Evolutionary conservation across 2,329 filamentous ascomycete species (phyloP), one percentile per base, ranked within the genome.

Genomic region (Fusarium oligoseptatum): DNA sequence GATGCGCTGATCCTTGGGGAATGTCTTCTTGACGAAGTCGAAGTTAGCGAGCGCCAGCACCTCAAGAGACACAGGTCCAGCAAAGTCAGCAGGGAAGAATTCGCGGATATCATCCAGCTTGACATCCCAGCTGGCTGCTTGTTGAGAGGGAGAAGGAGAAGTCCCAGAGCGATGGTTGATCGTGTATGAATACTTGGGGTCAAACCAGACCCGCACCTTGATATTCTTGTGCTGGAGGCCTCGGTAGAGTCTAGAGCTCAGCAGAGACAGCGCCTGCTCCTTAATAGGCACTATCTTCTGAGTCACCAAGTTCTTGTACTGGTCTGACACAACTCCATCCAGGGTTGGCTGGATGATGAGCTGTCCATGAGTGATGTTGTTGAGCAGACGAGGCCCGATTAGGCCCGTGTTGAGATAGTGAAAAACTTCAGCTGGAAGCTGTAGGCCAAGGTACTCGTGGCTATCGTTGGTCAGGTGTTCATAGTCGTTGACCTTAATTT

Each of bases 401-500:
- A 98, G 85, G 37, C 95, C 97, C 61, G 90, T 92, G 68, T 95
- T 95, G 60, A 98, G 88, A 82, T 98, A 98, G 82, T 95, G 93
- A 81, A 96, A 95, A 20, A 98, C 87, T 83, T 99, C 97, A 45
- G 95, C 92, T 0, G 97, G 95, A 6, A 99, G 87, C 69, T 95
- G 93, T 68, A 97, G 90, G n/a, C 95, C 95, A 71, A 98, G 90
- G 80, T 98, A 95, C 79, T 96, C 92, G 80, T 97, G 94, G 75
- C 97, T 92, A 80, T 98, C 95, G 55, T 89, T 89, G 3, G 97
- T 95, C 22, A 95, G 89, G 64, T 91, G 88, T 9, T 94, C 92
- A 64, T 88, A 89, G 77, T 95, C 92, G 77, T 94, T 88, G 17
- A 95, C 93, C 69, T 90, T 89, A 60, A 98, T 89, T 78, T 93